Base-by-base conservation (phyloP, 192 early-diverging fungal species). In the Coemansia javaensis region DNA sequence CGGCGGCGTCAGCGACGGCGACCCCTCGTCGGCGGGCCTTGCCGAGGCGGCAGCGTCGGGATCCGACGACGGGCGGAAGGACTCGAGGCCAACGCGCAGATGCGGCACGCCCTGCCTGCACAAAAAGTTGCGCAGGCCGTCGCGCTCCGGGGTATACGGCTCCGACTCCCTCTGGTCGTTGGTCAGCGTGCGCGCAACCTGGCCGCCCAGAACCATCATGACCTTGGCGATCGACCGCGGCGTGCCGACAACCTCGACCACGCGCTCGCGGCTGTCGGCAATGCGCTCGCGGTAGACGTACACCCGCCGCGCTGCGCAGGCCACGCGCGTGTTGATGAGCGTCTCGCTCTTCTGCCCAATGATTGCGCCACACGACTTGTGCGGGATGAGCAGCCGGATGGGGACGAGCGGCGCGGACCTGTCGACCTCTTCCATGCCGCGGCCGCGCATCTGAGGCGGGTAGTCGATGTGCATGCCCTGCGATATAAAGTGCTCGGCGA, bases 201-300 rank as follows among this genome's bases (percentile, higher is more conserved):
- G 71, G 27, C 53, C 44, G 25, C 71, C 63, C 35, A 75, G 28
- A 15, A 67, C 59, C 47, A 49, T 32, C 44, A 75, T 67, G 17
- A 75, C 64, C 17, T 36, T 31, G 30, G 52, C 33, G 32, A 75
- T 52, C 23, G 71, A 57, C 16, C 14, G 31, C 4, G 71, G 71
- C 17, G 71, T 75, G 25, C 71, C 71, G 16, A 75, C 64, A 22
- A 75, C 50, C 39, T 75, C 71, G 11, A 75, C 71, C 34, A 75
- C 63, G 24, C 71, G 58, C 57, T 75, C 71, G 34, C 71, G 71
- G 44, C 63, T 75, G 23, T 63, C 52, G 25, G 71, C 34, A n/a
- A 75, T 75, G 47, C 71, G 63, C 55, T 75, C 71, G 39, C 71
- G 71, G 44, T 75, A 75, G n/a, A 75, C 71, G 32, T 75, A 75